Base-by-base conservation (phyloP, 441 rosid genomes). In the Theobroma grandiflorum region DNA sequence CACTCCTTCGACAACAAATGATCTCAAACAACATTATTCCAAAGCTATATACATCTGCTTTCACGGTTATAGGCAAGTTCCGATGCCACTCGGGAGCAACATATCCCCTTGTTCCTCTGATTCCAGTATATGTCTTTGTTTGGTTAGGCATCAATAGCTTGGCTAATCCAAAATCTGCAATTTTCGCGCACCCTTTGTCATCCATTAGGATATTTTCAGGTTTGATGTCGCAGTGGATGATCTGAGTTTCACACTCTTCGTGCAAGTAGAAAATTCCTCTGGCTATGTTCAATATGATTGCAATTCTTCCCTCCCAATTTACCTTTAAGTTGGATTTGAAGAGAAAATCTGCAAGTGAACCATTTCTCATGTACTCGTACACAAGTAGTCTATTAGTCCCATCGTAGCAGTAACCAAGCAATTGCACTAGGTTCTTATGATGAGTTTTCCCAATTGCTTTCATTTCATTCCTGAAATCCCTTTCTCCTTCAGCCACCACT, bases 61-160 rank as follows among this genome's bases (percentile, higher is more conserved):
- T 83, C 45, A 69, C 82, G 0, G 84, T 35, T 74, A 82, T 37
- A 0, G 74, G 83, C 52, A 12, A 2, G 15, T 40, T 79, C 38
- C 33, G 53, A 6, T 79, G 78, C 87, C 83, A 85, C 45, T 85
- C 87, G 1, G 87, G 85, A 2, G 85, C 83, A 2, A 79, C 55
- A 26, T 85, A 82, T 2, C 85, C 85, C 75, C 45, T 77, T 4
- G 81, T 82, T 26, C 85, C 87, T 62, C 79, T 74, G 8, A 67
- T 45, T 15, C 61, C 77, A 0, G 79, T 80, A 16, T 40, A 61
- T 8, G 81, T 79, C 47, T 11, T 57, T 3, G 73, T 82, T 75
- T 85, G 83, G 50, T 78, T 80, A 0, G 82, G 82, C 72, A 26
- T 62, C 35, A 82, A 18, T 33, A 82, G 78, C 79, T 82, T 82